phyloP scores from a whole-genome alignment of 805 yeast genomes.

The Myxozyma geophila region DNA sequence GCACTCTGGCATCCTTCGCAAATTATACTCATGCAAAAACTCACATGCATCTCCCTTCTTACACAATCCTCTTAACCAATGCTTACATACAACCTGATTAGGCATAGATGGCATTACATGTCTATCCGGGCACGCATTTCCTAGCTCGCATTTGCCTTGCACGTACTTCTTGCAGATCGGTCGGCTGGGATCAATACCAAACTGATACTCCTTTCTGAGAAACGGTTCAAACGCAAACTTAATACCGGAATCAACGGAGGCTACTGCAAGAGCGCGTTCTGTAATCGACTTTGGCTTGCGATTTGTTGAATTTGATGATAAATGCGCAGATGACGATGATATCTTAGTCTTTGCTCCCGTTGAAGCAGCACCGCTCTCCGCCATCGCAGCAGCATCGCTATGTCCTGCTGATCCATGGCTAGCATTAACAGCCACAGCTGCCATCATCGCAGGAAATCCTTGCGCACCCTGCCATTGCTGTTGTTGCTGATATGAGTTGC shows the following conservation, averaged over 20 bases:
- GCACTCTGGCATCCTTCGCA: conserved; percentile 97
- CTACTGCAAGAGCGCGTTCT: neutral
- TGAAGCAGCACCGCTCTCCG: conserved; percentile 9
- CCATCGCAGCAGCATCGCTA: neutral
- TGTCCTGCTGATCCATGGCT: neutral
- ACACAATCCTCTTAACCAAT: conserved; percentile 96
- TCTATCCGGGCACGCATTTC: conserved; percentile 82
- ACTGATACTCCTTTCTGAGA: conserved; percentile 74
- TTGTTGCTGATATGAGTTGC: neutral
- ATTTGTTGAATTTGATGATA: neutral
- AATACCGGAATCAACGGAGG: neutral
- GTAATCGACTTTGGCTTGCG: neutral
- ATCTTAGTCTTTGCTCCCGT: conserved; percentile 4
- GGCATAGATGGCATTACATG: conserved; percentile 71
- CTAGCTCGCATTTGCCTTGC: conserved; percentile 78
- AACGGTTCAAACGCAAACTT: conserved; percentile 78
- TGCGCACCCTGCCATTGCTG: conserved; percentile 8
- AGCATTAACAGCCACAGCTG: conserved; percentile 3
- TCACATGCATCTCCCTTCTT: conserved; percentile 97
- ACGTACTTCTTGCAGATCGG: conserved; percentile 82
- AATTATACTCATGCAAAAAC: conserved; percentile 90
- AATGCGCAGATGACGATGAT: neutral
- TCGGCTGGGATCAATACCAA: conserved; percentile 85
- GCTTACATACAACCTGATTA: conserved; percentile 91
- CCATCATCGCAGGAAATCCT: conserved; percentile 8